Percentiles rank a stretch among this genome's conserved stretches.
Conservation (phyloP, 2,329 filamentous ascomycete genomes). For the Fusarium sp. region DNA sequence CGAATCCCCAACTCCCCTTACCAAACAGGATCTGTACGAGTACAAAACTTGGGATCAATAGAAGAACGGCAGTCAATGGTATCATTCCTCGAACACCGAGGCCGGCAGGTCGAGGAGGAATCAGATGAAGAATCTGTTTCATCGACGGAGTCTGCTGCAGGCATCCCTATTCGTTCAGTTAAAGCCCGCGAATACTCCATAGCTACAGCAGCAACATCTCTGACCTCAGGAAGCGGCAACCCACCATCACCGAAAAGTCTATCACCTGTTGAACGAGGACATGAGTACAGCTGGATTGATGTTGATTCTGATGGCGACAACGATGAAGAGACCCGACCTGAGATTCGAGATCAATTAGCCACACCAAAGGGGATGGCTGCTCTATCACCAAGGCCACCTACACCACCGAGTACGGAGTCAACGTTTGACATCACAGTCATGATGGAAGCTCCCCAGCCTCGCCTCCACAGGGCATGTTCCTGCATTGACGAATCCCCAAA, state of each 20-base stretch:
- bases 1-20: constrained; percentile 46
- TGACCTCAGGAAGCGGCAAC: constrained; percentile 48
- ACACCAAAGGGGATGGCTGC: constrained; percentile 26
- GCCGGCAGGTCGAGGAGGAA: constrained; percentile 38
- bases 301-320: constrained; percentile 51
- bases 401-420: constrained; percentile 41
- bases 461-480: constrained; percentile 12
- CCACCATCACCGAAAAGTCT: constrained; percentile 45
- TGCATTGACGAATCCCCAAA: constrained; percentile 16
- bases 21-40: constrained; percentile 47
- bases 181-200: constrained; percentile 52
- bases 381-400: constrained; percentile 50
- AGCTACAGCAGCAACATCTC: constrained; percentile 53
- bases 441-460: constrained; percentile 23
- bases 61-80: constrained; percentile 53
- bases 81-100: constrained; percentile 50
- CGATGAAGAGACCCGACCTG: constrained; percentile 30
- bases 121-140: constrained; percentile 52
- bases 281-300: constrained; percentile 55
- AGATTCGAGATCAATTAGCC: constrained; percentile 19
- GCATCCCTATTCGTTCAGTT: constrained; percentile 50
- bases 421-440: constrained; percentile 35
- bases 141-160: constrained; percentile 49
- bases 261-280: constrained; percentile 31
- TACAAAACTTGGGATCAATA: constrained; percentile 52